phyloP scores from a whole-genome alignment of 805 yeast species.

The Candida koratica region DNA sequence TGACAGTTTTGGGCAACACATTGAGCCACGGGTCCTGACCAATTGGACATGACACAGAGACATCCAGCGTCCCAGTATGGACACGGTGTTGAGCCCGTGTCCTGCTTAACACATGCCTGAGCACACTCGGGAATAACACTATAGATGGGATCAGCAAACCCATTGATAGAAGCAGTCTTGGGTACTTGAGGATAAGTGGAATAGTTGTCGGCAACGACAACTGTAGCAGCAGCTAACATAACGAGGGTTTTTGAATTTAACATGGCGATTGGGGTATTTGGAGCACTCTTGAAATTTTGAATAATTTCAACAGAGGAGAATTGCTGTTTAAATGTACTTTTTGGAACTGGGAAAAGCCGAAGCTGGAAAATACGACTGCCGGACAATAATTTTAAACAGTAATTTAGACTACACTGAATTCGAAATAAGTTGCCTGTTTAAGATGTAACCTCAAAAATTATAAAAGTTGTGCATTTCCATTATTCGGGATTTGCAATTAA shows the following conservation, averaged over 20 bases:
- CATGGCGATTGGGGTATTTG: conserved; percentile 16
- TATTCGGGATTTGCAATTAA: conserved; percentile 1
- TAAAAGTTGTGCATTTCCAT: conserved; percentile 4
- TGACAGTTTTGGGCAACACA: conserved; percentile 38
- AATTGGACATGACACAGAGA: conserved; percentile 39
- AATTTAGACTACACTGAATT: too few relatives aligned
- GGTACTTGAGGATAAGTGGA: conserved; percentile 34
- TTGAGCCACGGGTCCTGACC: conserved; percentile 30
- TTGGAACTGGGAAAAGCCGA: too few relatives aligned
- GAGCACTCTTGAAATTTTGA: too few relatives aligned
- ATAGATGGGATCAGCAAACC: conserved; percentile 39
- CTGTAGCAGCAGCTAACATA: conserved; percentile 14
- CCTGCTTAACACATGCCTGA: conserved; percentile 27
- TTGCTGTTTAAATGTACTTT: too few relatives aligned
- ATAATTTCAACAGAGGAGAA: too few relatives aligned
- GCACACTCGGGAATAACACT: conserved; percentile 35
- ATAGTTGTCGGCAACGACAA: conserved; percentile 17
- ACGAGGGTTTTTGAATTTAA: conserved; percentile 12
- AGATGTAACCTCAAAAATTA: neutral
- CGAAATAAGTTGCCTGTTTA: neutral
- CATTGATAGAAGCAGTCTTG: conserved; percentile 39
- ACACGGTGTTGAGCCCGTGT: conserved; percentile 38
- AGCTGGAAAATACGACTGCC: too few relatives aligned
- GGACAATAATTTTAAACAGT: too few relatives aligned
- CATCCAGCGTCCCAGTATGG: conserved; percentile 48